phyloP scores from a whole-genome alignment of 2,329 filamentous ascomycete species.

The Ophiostoma ips region DNA sequence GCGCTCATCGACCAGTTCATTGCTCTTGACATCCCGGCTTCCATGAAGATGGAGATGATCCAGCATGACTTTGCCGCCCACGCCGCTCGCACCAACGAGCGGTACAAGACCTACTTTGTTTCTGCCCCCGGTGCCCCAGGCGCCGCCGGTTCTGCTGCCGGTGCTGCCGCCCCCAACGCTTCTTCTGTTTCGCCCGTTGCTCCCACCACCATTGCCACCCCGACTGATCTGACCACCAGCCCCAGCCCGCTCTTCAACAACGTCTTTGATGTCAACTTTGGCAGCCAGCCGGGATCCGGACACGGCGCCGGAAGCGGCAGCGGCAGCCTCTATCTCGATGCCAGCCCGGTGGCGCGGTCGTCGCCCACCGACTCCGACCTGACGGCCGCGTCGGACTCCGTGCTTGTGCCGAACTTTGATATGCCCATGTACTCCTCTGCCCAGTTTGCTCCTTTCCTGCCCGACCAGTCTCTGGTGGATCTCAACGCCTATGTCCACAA shows the following conservation, averaged over 20 bases:
- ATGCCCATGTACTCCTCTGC: slow-evolving; percentile 15
- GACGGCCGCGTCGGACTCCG: slow-evolving; percentile 19
- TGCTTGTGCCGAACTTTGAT: slow-evolving; percentile 5
- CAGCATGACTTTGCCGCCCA: slow-evolving; percentile 14
- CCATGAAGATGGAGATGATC: slow-evolving; percentile 28
- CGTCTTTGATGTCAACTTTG: slow-evolving; percentile 18
- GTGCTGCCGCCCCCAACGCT: neutral
- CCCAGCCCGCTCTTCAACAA: slow-evolving; percentile 29
- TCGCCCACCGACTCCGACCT: slow-evolving; percentile 21
- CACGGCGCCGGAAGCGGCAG: neutral
- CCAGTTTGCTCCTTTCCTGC: slow-evolving; percentile 22
- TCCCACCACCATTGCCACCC: slow-evolving; percentile 10
- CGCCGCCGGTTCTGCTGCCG: no score
- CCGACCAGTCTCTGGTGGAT: slow-evolving; percentile 14
- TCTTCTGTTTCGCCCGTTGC: neutral
- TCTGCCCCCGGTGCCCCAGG: no score
- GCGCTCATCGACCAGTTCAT: slow-evolving; percentile 45
- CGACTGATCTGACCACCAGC: slow-evolving; percentile 25
- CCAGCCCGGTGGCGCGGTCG: slow-evolving; percentile 3
- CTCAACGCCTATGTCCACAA: neutral
- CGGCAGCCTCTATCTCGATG: slow-evolving; percentile 7
- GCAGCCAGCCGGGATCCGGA: neutral
- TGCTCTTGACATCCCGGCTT: slow-evolving; percentile 26
- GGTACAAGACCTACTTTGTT: slow-evolving; percentile 47
- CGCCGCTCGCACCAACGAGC: slow-evolving; percentile 37